phyloP scores from a whole-genome alignment of 2,329 filamentous ascomycete species.

The Thelonectria olida region DNA sequence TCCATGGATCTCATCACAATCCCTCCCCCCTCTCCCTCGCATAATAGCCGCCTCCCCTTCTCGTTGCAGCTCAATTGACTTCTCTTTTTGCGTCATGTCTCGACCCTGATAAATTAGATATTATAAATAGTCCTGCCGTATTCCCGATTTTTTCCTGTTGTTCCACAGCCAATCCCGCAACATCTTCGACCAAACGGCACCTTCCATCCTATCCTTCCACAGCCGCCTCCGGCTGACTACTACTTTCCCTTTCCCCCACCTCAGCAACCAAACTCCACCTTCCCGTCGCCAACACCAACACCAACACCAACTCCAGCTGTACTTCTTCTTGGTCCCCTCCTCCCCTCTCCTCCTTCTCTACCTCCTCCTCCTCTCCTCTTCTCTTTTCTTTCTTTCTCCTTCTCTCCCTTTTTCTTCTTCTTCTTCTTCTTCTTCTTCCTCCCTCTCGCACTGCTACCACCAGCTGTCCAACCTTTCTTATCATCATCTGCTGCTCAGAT shows the following conservation, averaged over 20 bases:
- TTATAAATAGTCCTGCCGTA: no score
- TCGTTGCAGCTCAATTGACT: no score
- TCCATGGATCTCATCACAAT: slow-evolving; percentile 1
- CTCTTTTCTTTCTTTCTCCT: neutral
- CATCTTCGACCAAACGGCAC: no score
- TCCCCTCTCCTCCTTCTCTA: neutral
- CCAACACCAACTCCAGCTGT: slow-evolving; percentile 6
- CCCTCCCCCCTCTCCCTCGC: neutral
- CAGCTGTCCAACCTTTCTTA: neutral
- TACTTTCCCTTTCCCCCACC: neutral
- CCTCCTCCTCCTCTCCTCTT: slow-evolving; percentile 3
- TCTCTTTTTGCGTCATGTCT: neutral
- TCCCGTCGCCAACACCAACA: slow-evolving; percentile 7
- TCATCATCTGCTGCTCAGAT: neutral
- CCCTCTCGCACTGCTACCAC: neutral
- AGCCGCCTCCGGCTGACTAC: no score
- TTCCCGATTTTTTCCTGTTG: no score
- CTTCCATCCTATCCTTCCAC: no score
- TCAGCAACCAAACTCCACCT: slow-evolving; percentile 11
- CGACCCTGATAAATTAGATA: no score
- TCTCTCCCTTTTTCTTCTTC: neutral
- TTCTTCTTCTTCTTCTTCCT: neutral
- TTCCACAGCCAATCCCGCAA: no score
- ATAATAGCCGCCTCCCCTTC: neutral
- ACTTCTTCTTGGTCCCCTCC: slow-evolving; percentile 8